Conservation (phyloP, 2,329 filamentous ascomycete species). For the Aspergillus texensis region DNA sequence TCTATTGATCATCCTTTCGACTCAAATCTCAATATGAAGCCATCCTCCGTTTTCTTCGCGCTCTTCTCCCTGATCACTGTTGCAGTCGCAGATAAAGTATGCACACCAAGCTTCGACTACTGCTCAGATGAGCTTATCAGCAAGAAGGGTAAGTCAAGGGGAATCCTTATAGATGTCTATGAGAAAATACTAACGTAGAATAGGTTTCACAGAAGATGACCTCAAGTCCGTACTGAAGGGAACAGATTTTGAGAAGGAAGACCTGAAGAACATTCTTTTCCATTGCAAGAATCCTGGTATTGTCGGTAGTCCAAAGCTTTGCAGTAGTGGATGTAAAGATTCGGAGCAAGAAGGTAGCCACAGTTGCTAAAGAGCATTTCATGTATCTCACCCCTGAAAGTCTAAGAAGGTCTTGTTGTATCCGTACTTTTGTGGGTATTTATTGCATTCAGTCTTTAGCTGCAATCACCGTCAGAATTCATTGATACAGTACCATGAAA, state of each 20-base stretch:
- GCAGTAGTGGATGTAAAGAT: slow-evolving; percentile 31
- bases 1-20: not conserved
- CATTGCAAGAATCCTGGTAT: slow-evolving; percentile 39
- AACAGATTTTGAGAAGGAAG: slow-evolving; percentile 28
- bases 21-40: slow-evolving; percentile 25
- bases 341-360: slow-evolving; percentile 33
- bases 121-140: slow-evolving; percentile 33
- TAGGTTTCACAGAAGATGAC: slow-evolving; percentile 34
- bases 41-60: slow-evolving; percentile 24
- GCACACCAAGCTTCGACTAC: slow-evolving; percentile 40
- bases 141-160: slow-evolving; percentile 28
- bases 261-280: slow-evolving; percentile 34
- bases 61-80: slow-evolving; percentile 23
- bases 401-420: not conserved
- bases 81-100: slow-evolving; percentile 31
- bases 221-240: slow-evolving; percentile 31
- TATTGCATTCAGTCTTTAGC: not conserved
- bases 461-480: not conserved
- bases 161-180: not conserved
- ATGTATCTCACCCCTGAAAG: not conserved
- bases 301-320: slow-evolving; percentile 36
- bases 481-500: not conserved
- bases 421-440: not conserved
- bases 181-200: not conserved
- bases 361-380: slow-evolving; percentile 11